phyloP scores from a whole-genome alignment of 495 filamentous ascomycete species.

The Amphirosellinia nigrospora region DNA sequence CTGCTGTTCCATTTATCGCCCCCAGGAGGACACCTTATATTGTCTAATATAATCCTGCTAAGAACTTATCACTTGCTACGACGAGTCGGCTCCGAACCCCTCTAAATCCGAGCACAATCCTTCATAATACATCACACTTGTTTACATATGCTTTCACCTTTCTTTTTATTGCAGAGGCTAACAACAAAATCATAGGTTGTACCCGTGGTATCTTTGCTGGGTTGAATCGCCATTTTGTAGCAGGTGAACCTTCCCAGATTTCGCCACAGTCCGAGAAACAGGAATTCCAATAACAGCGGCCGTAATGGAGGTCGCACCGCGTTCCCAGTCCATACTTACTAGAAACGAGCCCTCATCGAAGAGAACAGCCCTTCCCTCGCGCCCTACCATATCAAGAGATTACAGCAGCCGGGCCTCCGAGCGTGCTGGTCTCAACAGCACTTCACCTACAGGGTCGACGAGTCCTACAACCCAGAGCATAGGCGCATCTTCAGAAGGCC shows the following conservation, averaged over 20 bases:
- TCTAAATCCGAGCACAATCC: conserved; percentile 10
- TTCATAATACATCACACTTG: neutral
- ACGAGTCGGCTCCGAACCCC: conserved; percentile 11
- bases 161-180: neutral
- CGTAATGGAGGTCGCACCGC: conserved; percentile 37
- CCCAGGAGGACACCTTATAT: neutral
- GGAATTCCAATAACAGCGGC: conserved; percentile 7
- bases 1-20: neutral
- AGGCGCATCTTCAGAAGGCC: conserved; percentile 36
- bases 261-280: neutral
- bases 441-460: conserved; percentile 35
- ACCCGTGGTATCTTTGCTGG: neutral
- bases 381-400: conserved; percentile 37
- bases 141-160: neutral
- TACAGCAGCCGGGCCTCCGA: conserved; percentile 33
- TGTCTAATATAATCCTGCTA: neutral
- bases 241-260: neutral
- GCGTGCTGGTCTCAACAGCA: conserved; percentile 30
- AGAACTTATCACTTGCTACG: neutral
- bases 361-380: conserved; percentile 40
- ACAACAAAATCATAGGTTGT: conserved; percentile 1
- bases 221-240: neutral
- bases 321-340: conserved; percentile 31
- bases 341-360: conserved; percentile 33
- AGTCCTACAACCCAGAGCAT: conserved; percentile 37